Percentiles rank a stretch among this genome's conserved stretches.
phyloP scores from a whole-genome alignment of 2,329 filamentous ascomycete species.

The Calonectria naviculata region DNA sequence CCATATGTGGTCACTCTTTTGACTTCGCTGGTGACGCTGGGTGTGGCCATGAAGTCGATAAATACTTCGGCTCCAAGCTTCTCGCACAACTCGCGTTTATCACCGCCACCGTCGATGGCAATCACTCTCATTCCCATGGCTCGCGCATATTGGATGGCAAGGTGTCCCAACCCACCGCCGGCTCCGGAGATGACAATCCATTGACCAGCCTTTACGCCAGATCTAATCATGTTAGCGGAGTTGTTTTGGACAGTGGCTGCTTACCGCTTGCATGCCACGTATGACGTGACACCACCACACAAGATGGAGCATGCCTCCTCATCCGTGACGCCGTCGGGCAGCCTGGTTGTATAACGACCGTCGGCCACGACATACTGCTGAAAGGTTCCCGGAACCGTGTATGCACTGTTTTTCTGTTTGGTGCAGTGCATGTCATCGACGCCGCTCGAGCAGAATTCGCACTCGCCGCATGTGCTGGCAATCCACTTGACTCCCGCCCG shows the following conservation, averaged over 20 bases:
- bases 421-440: conserved; percentile 84
- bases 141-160: conserved; percentile 85
- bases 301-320: conserved; percentile 82
- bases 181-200: conserved; percentile 85
- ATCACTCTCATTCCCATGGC: conserved; percentile 86
- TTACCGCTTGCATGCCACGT: conserved; percentile 82
- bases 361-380: conserved; percentile 90
- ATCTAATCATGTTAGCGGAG: conserved; percentile 43
- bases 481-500: conserved; percentile 90
- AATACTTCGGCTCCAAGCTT: conserved; percentile 77
- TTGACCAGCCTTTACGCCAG: conserved; percentile 76
- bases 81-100: conserved; percentile 78
- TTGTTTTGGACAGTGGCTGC: not conserved
- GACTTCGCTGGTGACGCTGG: conserved; percentile 83
- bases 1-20: conserved; percentile 78
- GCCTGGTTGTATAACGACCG: conserved; percentile 80
- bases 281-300: conserved; percentile 85
- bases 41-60: conserved; percentile 80
- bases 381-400: conserved; percentile 89
- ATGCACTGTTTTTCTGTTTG: conserved; percentile 80
- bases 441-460: conserved; percentile 79
- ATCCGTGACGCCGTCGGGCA: conserved; percentile 78
- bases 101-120: conserved; percentile 82
- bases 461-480: conserved; percentile 83
- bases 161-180: conserved; percentile 80